Conservation (phyloP, 1,284 basidiomycete species). For the Cryptococcus deneoformans region DNA sequence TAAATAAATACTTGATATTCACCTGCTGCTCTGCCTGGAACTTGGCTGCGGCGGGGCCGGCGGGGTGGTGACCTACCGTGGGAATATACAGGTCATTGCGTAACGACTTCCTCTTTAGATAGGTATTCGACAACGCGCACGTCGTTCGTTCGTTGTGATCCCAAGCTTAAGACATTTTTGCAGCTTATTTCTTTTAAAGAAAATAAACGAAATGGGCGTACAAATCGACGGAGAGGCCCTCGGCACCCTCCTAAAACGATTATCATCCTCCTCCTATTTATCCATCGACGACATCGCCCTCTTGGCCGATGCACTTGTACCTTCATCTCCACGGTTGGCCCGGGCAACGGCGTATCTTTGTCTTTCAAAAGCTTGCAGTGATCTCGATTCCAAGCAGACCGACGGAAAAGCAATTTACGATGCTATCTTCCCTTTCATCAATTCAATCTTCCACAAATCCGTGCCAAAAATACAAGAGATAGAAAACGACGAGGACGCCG, state of each 20-base stretch:
- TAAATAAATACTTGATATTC: too few relatives aligned
- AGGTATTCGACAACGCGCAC: not conserved
- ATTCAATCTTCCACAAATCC: not conserved
- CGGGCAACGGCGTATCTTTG: conserved; percentile 25
- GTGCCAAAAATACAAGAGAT: not conserved
- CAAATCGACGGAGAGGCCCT: conserved; percentile 7
- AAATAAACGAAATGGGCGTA: not conserved
- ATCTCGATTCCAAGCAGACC: not conserved
- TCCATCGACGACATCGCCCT: conserved; percentile 14
- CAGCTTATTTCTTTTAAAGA: not conserved
- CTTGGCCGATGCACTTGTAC: conserved; percentile 20
- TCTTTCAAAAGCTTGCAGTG: conserved; percentile 20
- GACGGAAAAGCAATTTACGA: not conserved
- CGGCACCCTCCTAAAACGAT: conserved; percentile 3
- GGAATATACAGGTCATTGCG: too few relatives aligned
- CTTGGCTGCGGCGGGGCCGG: too few relatives aligned
- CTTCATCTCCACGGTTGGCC: conserved; percentile 12
- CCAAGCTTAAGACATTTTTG: not conserved
- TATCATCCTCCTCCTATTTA: conserved; percentile 1
- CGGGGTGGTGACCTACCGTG: too few relatives aligned
- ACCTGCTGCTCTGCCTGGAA: too few relatives aligned
- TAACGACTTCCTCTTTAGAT: not conserved
- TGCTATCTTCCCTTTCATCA: not conserved
- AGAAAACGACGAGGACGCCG: conserved; percentile 1
- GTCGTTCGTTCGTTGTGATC: not conserved